These are phyloP conservation scores for Phytophthora tentaculata DNA, from an alignment of 352 stramenopile species.

Conservation along the genomic window DNA sequence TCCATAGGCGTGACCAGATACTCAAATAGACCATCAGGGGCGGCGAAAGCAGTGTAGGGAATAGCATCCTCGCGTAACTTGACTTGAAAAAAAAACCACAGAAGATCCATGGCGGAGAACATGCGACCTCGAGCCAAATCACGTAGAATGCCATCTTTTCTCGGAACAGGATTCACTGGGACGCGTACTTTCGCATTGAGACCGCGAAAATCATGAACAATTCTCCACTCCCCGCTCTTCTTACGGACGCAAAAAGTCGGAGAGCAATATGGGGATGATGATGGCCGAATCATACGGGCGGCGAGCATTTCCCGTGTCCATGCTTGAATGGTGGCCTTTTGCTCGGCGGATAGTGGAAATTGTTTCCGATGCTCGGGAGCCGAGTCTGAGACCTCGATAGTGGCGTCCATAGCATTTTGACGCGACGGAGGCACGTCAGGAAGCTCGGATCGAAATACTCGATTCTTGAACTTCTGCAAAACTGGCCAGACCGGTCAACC, in stretches of 20 bases:
- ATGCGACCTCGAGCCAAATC: background rate
- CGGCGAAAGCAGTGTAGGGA: constrained; percentile 5
- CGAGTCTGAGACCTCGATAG: background rate
- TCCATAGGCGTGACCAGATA: constrained; percentile 7
- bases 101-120: constrained; percentile 4
- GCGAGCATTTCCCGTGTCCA: constrained; percentile 10
- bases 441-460: constrained; percentile 7
- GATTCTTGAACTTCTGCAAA: background rate
- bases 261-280: background rate
- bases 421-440: constrained; percentile 7
- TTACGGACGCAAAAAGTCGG: constrained; percentile 7
- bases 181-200: constrained; percentile 5
- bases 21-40: background rate
- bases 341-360: background rate
- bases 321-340: background rate
- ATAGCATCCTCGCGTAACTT: background rate
- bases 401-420: background rate
- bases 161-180: background rate
- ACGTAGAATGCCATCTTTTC: constrained; percentile 7
- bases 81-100: background rate
- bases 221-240: background rate
- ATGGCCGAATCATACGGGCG: background rate
- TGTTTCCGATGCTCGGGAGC: background rate
- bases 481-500: too few relatives aligned
- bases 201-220: background rate